phyloP scores from a whole-genome alignment of 768 basidiomycete genomes.

The Daedaleopsis nitida region DNA sequence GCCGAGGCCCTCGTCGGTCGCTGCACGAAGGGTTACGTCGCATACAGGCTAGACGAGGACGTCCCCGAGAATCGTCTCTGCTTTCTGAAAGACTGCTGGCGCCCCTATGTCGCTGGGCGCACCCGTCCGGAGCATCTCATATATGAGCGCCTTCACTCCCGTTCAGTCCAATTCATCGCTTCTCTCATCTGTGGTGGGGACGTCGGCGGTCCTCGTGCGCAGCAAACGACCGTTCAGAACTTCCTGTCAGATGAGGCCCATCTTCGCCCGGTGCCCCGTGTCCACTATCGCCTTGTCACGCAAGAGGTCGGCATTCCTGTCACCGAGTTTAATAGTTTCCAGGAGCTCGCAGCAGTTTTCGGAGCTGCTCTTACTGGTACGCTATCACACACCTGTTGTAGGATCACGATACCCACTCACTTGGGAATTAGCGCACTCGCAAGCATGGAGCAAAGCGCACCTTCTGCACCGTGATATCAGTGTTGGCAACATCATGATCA shows the following conservation, averaged over 20 bases:
- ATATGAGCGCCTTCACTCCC: not conserved
- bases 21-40: not conserved
- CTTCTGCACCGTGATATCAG: conserved; percentile 22
- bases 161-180: not conserved
- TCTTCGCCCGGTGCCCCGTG: not conserved
- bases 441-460: conserved; percentile 9
- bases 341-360: not conserved
- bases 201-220: not conserved
- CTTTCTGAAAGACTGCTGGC: not conserved
- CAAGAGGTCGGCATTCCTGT: conserved; percentile 1
- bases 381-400: no score
- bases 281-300: conserved; percentile 3
- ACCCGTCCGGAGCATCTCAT: not conserved
- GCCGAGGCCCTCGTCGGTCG: not conserved
- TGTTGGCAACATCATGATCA: conserved; percentile 21
- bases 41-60: not conserved
- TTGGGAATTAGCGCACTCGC: conserved; percentile 14
- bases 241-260: not conserved
- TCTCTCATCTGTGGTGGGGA: not conserved
- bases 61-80: not conserved
- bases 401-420: not conserved
- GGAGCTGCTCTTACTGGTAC: not conserved
- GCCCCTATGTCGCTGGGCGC: not conserved
- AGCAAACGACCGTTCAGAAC: not conserved
- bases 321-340: not conserved